These are phyloP conservation scores for Ailanthus altissimus DNA, from an alignment of 345 rosid genomes.

Conservation along the genomic window DNA sequence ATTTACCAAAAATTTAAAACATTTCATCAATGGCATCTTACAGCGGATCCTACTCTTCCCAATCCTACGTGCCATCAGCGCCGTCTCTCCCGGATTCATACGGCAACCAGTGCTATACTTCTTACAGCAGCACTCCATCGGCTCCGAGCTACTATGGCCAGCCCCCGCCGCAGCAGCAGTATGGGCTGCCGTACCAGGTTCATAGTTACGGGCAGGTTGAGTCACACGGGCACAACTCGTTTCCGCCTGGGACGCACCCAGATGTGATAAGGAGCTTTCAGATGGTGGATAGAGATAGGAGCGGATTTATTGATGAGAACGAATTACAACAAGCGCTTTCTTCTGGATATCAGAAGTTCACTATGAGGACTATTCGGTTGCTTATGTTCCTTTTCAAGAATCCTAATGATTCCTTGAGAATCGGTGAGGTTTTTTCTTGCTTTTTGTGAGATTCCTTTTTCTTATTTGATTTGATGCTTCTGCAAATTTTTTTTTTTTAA, in stretches of 20 bases:
- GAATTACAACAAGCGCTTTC: slow-evolving; percentile 63
- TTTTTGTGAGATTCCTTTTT: background rate
- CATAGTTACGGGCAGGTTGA: slow-evolving; percentile 31
- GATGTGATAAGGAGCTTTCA: slow-evolving; percentile 57
- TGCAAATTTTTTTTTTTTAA: too few relatives aligned
- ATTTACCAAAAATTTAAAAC: too few relatives aligned
- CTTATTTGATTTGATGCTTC: background rate
- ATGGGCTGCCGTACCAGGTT: background rate
- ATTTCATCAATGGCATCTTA: slow-evolving; percentile 24
- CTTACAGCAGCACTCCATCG: slow-evolving; percentile 22
- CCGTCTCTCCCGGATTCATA: slow-evolving; percentile 45
- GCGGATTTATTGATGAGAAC: slow-evolving; percentile 63
- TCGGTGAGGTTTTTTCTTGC: slow-evolving; percentile 37
- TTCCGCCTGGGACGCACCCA: slow-evolving; percentile 55
- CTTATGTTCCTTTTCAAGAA: slow-evolving; percentile 68
- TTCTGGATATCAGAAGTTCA: slow-evolving; percentile 50
- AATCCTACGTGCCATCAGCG: slow-evolving; percentile 48
- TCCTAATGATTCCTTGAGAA: slow-evolving; percentile 46
- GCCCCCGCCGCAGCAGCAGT: slow-evolving; percentile 2
- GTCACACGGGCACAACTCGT: slow-evolving; percentile 35
- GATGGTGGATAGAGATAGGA: slow-evolving; percentile 61
- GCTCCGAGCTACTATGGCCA: slow-evolving; percentile 20
- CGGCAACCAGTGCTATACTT: slow-evolving; percentile 5
- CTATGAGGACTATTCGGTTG: slow-evolving; percentile 52
- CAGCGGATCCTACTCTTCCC: slow-evolving; percentile 14